Conservation (phyloP, 352 stramenopile genomes). For the Globisporangium ultimum region DNA sequence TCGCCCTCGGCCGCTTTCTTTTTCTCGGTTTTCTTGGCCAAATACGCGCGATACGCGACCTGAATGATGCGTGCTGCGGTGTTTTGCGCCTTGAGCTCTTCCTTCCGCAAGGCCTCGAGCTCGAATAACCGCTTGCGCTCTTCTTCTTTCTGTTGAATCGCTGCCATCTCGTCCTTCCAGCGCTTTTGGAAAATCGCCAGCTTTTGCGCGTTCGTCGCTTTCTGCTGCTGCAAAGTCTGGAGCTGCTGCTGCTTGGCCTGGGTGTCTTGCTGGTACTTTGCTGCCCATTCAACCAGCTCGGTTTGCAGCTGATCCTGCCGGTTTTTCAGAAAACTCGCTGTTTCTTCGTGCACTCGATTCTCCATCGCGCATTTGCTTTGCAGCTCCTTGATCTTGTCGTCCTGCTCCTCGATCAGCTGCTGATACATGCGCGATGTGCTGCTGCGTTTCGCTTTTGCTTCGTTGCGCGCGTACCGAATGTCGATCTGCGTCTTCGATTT, state of each 20-base stretch:
- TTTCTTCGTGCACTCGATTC: constrained; percentile 73
- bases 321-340: constrained; percentile 70
- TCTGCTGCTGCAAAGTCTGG: constrained; percentile 51
- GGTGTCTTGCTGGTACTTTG: constrained; percentile 82
- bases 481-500: constrained; percentile 86
- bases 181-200: constrained; percentile 66
- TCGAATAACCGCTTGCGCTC: constrained; percentile 66
- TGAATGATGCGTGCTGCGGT: constrained; percentile 71
- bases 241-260: constrained; percentile 67
- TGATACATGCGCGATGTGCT: no score
- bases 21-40: constrained; percentile 52
- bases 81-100: constrained; percentile 69
- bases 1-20: constrained; percentile 48
- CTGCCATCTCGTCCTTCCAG: constrained; percentile 69
- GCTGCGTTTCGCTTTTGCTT: constrained; percentile 83
- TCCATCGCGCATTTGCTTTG: constrained; percentile 61
- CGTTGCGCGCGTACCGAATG: constrained; percentile 72
- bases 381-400: constrained; percentile 64
- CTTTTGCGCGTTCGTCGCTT: constrained; percentile 49
- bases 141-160: constrained; percentile 69
- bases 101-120: constrained; percentile 56
- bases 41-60: constrained; percentile 43
- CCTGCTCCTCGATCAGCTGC: constrained; percentile 76
- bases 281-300: constrained; percentile 66
- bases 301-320: constrained; percentile 69